phyloP scores from a whole-genome alignment of 2,329 filamentous ascomycete species.

The Bisporella sp. region DNA sequence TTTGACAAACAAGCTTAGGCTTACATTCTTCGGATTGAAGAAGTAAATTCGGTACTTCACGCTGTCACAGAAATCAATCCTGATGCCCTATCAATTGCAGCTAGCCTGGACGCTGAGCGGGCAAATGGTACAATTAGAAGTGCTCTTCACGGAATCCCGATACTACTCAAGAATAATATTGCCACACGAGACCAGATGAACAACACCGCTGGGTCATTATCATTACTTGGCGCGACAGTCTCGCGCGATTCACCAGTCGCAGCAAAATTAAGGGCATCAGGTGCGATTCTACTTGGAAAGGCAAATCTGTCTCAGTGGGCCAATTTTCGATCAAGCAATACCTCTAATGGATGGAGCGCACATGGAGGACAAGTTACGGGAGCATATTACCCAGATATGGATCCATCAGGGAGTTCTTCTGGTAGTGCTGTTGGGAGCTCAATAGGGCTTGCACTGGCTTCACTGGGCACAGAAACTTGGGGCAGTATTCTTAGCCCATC shows the following conservation, averaged over 20 bases:
- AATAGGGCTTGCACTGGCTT: conserved; percentile 50
- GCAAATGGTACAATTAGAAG: conserved; percentile 19
- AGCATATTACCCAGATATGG: conserved; percentile 54
- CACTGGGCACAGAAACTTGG: conserved; percentile 57
- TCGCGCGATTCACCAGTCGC: conserved; percentile 18
- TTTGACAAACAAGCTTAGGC: conserved; percentile 10
- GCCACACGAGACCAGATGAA: conserved; percentile 51
- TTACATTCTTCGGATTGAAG: conserved; percentile 20
- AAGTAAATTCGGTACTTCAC: conserved; percentile 17
- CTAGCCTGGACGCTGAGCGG: conserved; percentile 22
- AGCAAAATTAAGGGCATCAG: conserved; percentile 17
- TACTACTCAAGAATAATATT: conserved; percentile 56
- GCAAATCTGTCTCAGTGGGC: conserved; percentile 48
- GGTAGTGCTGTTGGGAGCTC: conserved; percentile 55
- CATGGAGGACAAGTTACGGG: conserved; percentile 55
- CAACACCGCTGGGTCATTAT: conserved; percentile 28
- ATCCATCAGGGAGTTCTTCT: conserved; percentile 54
- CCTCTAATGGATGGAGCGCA: conserved; percentile 56
- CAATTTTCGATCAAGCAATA: conserved; percentile 50
- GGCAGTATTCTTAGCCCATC: conserved; percentile 56
- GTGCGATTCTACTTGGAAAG: conserved; percentile 22
- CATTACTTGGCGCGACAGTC: conserved; percentile 17
- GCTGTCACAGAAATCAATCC: conserved; percentile 26
- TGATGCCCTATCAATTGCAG: conserved; percentile 25
- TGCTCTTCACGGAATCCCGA: conserved; percentile 49